phyloP scores from a whole-genome alignment of 306 rosid species.

The Argentina anserina region DNA sequence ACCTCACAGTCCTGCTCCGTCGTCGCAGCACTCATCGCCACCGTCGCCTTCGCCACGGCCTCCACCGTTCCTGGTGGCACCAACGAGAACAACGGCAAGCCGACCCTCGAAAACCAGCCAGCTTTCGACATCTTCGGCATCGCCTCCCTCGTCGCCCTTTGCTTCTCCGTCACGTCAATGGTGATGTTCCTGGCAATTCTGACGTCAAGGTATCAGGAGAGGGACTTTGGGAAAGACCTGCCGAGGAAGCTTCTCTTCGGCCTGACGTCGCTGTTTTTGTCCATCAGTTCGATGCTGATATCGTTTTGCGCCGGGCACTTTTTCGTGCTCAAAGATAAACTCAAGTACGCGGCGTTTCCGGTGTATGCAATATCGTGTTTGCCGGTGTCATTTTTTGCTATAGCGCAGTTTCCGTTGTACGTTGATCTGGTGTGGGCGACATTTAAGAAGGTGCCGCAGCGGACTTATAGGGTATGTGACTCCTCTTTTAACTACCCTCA shows the following conservation, averaged over 20 bases:
- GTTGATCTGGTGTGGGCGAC: conserved; percentile 42
- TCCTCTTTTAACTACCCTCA: neutral
- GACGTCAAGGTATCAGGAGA: conserved; percentile 31
- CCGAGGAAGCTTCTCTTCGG: conserved; percentile 38
- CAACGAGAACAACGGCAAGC: conserved; percentile 10
- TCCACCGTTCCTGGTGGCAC: conserved; percentile 37
- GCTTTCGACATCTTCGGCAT: conserved; percentile 37
- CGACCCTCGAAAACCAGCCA: conserved; percentile 21
- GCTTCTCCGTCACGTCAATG: neutral
- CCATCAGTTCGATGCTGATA: conserved; percentile 35
- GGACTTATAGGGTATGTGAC: conserved; percentile 11
- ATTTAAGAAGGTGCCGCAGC: conserved; percentile 26
- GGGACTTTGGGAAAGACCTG: conserved; percentile 24
- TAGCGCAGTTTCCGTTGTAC: conserved; percentile 45
- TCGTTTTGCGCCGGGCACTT: conserved; percentile 36
- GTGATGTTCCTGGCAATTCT: conserved; percentile 30
- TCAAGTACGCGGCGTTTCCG: conserved; percentile 21
- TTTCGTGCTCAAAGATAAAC: conserved; percentile 23
- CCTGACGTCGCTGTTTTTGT: conserved; percentile 36
- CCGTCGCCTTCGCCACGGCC: conserved; percentile 34
- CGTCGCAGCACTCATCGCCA: conserved; percentile 52
- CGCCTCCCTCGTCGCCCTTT: conserved; percentile 22
- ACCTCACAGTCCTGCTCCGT: conserved; percentile 49
- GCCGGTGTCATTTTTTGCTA: conserved; percentile 38
- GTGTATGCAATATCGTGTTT: conserved; percentile 36